Conservation (phyloP, 2,329 filamentous ascomycete genomes). For the Epicoccum sorghinum region DNA sequence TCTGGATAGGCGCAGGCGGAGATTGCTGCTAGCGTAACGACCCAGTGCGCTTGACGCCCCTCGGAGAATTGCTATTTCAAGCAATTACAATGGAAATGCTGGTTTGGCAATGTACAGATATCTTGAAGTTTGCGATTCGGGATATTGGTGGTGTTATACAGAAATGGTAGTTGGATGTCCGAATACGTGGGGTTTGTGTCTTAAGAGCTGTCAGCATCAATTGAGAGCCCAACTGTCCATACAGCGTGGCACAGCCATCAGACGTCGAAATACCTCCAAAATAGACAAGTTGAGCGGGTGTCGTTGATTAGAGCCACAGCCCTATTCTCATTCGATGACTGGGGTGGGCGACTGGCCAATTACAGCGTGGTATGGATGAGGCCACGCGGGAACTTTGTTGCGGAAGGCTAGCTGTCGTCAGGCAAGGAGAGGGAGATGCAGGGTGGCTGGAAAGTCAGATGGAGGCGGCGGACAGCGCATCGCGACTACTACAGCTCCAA, state of each 20-base stretch:
- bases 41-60: conserved; percentile 26
- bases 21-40: conserved; percentile 23
- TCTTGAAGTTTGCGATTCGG: conserved; percentile 7
- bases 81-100: conserved; percentile 27
- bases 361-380: conserved; percentile 35
- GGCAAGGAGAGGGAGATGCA: conserved; percentile 37
- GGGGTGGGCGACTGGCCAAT: conserved; percentile 39
- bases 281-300: conserved; percentile 37
- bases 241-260: conserved; percentile 34
- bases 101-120: conserved; percentile 29
- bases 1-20: conserved; percentile 35
- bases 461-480: conserved; percentile 46
- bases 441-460: conserved; percentile 40
- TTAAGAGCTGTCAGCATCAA: conserved; percentile 35
- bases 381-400: conserved; percentile 39
- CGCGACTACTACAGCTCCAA: conserved; percentile 43
- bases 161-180: conserved; percentile 25
- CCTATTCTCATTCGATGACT: conserved; percentile 43
- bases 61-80: conserved; percentile 42
- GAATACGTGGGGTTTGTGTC: conserved; percentile 24
- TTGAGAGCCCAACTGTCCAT: conserved; percentile 16
- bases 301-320: conserved; percentile 32
- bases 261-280: conserved; percentile 39
- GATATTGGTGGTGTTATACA: conserved; percentile 32
- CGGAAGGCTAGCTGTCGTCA: conserved; percentile 45